Base-by-base conservation (phyloP, 257 asterid genomes). In the Solanum sejunctum region DNA sequence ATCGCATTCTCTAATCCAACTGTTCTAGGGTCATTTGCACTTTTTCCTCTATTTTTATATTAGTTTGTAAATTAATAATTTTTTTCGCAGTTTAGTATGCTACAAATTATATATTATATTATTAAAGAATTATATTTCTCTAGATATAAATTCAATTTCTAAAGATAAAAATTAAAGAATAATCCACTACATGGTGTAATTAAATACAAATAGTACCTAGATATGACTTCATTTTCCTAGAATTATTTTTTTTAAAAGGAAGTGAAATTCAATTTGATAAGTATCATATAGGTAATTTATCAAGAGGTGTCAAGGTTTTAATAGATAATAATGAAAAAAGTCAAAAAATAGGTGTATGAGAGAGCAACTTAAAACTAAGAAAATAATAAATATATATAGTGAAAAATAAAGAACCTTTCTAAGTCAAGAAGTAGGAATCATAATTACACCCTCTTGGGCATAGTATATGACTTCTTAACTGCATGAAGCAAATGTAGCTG, bases 341-440 rank as follows among this genome's bases (percentile, higher is more conserved):
- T 82, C 87, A 89, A 90, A 66, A 75, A 13, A 12, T 72, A 10
- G 69, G 78, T 85, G 81, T 73, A 85, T 82, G 79, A 84, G 10
- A 47, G 82, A 83, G n/a, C 15, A 21, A 16, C 82, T 71, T 88
- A 28, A n/a, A 66, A 56, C 32, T 56, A 58, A 51, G 1, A 12
- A 6, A 5, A 3, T 11, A 16, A 7, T 13, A 13, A 66, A 58
- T 20, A 9, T 0, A n/a, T 10, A 75, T 4, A 16, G 18, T 16
- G 1, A 58, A 36, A 5, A 41, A 58, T 9, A 18, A 32, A 21
- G 10, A 43, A 23, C 43, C 26, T 79, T 6, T 60, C 28, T 63
- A 72, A 83, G 80, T 72, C 84, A 56, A 89, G 83, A 6, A 32
- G 60, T 83, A 51, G 79, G 85, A 83, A 84, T 17, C 12, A 60